Conservation (phyloP, 2,329 filamentous ascomycete genomes). For the Ophiosphaerella herpotricha region DNA sequence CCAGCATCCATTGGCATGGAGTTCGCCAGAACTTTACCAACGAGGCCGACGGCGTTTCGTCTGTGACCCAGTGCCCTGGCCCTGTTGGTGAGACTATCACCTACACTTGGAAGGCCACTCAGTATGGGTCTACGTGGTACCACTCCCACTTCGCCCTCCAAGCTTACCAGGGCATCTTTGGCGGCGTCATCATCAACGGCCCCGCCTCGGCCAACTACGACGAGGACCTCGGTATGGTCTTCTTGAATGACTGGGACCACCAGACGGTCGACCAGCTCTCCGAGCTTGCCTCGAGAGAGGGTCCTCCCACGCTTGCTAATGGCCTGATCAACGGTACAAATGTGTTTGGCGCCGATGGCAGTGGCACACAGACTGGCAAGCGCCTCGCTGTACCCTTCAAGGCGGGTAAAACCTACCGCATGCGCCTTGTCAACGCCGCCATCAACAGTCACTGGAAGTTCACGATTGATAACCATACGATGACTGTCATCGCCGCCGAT, state of each 20-base stretch:
- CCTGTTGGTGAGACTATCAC: constrained; percentile 28
- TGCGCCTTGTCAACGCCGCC: constrained; percentile 51
- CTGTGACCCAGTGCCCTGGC: constrained; percentile 41
- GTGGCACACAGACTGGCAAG: too few species aligned
- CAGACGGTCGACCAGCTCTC: constrained; percentile 46
- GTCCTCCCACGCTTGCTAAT: constrained; percentile 47
- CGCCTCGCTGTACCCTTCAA: constrained; percentile 46
- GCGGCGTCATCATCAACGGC: constrained; percentile 49
- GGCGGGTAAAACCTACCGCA: constrained; percentile 47
- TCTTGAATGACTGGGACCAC: constrained; percentile 53
- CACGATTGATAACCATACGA: constrained; percentile 50
- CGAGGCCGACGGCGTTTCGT: constrained; percentile 35
- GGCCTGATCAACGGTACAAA: constrained; percentile 54
- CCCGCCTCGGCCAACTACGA: constrained; percentile 49
- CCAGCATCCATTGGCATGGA: constrained; percentile 40
- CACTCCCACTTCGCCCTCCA: constrained; percentile 51
- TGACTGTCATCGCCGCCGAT: constrained; percentile 51
- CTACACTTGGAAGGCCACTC: constrained; percentile 43
- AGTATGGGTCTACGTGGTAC: constrained; percentile 51
- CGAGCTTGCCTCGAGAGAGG: constrained; percentile 25
- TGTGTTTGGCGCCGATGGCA: constrained; percentile 33
- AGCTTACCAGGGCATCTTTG: constrained; percentile 48
- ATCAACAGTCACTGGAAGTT: constrained; percentile 50
- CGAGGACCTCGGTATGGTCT: constrained; percentile 49
- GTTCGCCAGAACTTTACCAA: constrained; percentile 39